Base-by-base conservation (phyloP, 371 early-diverging fungal genomes). In the Lichtheimia hyalospora region DNA sequence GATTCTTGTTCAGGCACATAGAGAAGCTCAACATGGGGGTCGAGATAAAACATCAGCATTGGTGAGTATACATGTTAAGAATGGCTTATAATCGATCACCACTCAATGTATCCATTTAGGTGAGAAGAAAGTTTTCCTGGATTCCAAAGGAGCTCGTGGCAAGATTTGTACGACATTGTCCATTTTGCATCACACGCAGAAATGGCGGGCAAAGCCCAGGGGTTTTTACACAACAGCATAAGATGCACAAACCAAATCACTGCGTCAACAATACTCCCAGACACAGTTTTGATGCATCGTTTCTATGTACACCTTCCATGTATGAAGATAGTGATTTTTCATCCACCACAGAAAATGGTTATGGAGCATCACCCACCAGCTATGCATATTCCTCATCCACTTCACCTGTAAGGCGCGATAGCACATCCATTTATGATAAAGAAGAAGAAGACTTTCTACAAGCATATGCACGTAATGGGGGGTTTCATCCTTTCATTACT, bases 1-100 rank as follows among this genome's bases (percentile, higher is more conserved):
- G 41, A 83, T 86, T 12, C 65, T 86, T 3, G 75, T 82, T 18
- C 58, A 68, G 52, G 84, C 84, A 25, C 86, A 86, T 60, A 72
- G 81, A 60, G 83, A 86, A 55, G 79, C 83, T 14, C 82, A 82
- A 46, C 86, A 86, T 67, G 86, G 84, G 13, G 86, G 86, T 4
- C 68, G 86, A 63, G 86, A 86, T 52, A 86, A 86, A 41, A 84
- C 86, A 16, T 84, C 86, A 14, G 86, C 86, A 6, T 71, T 84
- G 76, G 86, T 82, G 76, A 60, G 43, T 20, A 49, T 18, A 27
- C 23, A 57, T 8, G 46, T 46, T n/a, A 21, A 46, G 14, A 5
- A 16, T 46, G 56, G 3, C 18, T n/a, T n/a, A 24, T 8, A 6
- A 34, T 34, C 34, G 34, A 34, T 34, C 34, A 10, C 10, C 34